Base-by-base conservation (phyloP, 2,329 filamentous ascomycete species). In the Neoascochyta sp. region DNA sequence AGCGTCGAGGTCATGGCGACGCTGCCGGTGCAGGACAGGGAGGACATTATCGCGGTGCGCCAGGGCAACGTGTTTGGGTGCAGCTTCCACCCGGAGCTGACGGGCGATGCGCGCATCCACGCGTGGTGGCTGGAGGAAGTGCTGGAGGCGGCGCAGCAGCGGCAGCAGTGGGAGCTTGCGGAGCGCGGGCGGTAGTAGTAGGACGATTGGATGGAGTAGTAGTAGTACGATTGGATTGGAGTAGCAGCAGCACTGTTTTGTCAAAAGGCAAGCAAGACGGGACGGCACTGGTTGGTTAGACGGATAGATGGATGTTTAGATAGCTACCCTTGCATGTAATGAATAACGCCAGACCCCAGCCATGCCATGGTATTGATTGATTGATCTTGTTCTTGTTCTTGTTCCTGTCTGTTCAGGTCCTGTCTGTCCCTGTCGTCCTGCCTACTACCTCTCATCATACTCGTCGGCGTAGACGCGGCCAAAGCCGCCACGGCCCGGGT, bases 61-160 rank as follows among this genome's bases (percentile, higher is more conserved):
- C 89, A 96, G 65, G 86, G 83, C 1, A 95, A 95, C 62, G 83
- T 95, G 0, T 83, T 96, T 50, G 92, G 88, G 4, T 95, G 85
- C 3, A 95, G 89, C 54, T 98, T 96, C 57, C 92, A 96, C 52
- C 92, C 92, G 0, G 92, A 98, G 63, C 63, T 98, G 61, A 96
- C 90, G 0, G 76, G 80, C 6, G 92, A 98, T 66, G 70, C 80
- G 34, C 76, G 92, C 33, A 93, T 96, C 54, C 92, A 98, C 63
- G 73, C 78, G 4, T 96, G 92, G 92, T 98, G 92, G 92, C 56
- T 98, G 57, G 68, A 74, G 47, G 78, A 90, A 63, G 83, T 87
- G 2, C 14, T 60, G 25, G 52, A 52, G 34, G 57, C 61, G 3
- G 44, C 54, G 6, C 43, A 58, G 34, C 42, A 47, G 27, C 48